Percentiles rank a stretch among this genome's conserved stretches.
phyloP scores from a whole-genome alignment of 257 asterid genomes.

The Cinchona pubescens region DNA sequence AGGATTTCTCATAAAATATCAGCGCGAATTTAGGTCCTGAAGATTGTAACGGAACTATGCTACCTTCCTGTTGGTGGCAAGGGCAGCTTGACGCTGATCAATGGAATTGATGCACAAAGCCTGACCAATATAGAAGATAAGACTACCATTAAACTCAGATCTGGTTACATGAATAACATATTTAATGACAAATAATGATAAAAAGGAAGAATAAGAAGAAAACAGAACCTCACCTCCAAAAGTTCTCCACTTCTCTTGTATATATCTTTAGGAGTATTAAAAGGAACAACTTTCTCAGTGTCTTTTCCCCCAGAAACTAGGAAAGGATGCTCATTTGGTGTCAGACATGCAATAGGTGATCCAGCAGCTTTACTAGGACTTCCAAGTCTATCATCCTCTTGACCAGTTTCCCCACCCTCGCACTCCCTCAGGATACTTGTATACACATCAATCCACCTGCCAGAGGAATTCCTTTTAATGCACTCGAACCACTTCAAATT shows the following conservation, averaged over 20 bases:
- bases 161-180: conserved; percentile 7
- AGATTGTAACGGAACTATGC: conserved; percentile 13
- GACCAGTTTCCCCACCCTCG: conserved; percentile 58
- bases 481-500: conserved; percentile 51
- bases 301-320: conserved; percentile 54
- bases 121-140: conserved; percentile 42
- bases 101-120: conserved; percentile 80
- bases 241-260: conserved; percentile 87
- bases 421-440: conserved; percentile 57
- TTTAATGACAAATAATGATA: conserved; percentile 19
- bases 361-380: conserved; percentile 65
- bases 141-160: neutral
- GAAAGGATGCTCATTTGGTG: conserved; percentile 87
- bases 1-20: neutral
- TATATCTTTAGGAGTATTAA: conserved; percentile 66
- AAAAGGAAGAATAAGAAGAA: neutral
- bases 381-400: conserved; percentile 58
- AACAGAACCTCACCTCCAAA: conserved; percentile 55
- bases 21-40: neutral
- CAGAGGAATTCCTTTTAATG: conserved; percentile 47
- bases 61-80: conserved; percentile 91
- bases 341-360: conserved; percentile 80
- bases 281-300: conserved; percentile 56
- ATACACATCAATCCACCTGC: conserved; percentile 70
- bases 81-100: conserved; percentile 79